Percentiles rank a stretch among this genome's conserved stretches.
phyloP scores from a whole-genome alignment of 768 basidiomycete species.

The Hericium coralloides region DNA sequence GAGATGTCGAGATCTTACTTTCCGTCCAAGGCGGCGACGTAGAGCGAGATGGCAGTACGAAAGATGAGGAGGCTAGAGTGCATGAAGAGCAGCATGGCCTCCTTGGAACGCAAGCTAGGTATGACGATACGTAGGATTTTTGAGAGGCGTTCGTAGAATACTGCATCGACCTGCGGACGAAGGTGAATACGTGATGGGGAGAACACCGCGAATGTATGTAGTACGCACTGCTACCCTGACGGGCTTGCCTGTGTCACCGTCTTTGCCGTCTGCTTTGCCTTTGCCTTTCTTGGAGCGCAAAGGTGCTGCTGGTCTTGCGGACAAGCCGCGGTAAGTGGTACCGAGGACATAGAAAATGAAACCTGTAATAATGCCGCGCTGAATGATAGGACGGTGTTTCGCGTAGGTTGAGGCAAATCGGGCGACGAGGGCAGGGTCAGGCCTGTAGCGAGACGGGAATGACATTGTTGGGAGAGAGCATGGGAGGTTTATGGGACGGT shows the following conservation, averaged over 20 bases:
- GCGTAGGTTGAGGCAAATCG: slow-evolving; percentile 46
- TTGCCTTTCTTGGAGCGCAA: slow-evolving; percentile 22
- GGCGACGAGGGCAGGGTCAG: slow-evolving; percentile 30
- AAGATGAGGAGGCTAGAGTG: slow-evolving; percentile 86
- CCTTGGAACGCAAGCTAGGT: slow-evolving; percentile 76
- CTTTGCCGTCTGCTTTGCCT: slow-evolving; percentile 26
- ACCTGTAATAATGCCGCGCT: slow-evolving; percentile 55
- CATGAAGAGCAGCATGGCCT: slow-evolving; percentile 78
- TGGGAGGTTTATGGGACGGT: neutral
- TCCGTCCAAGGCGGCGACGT: slow-evolving; percentile 91
- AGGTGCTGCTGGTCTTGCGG: slow-evolving; percentile 30
- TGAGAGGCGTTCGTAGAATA: slow-evolving; percentile 79
- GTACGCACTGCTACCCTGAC: slow-evolving; percentile 59
- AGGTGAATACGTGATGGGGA: neutral
- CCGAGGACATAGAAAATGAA: slow-evolving; percentile 68
- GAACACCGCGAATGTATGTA: neutral
- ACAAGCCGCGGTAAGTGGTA: slow-evolving; percentile 51
- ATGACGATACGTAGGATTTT: slow-evolving; percentile 81
- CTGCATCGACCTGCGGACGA: slow-evolving; percentile 64
- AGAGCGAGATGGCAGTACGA: slow-evolving; percentile 85
- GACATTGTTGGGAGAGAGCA: slow-evolving; percentile 17
- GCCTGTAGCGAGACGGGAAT: slow-evolving; percentile 20
- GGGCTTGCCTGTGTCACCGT: slow-evolving; percentile 31
- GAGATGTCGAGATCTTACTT: slow-evolving; percentile 33
- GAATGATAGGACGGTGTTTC: slow-evolving; percentile 59